Evolutionary conservation across 2,329 filamentous ascomycete genomes (phyloP), one percentile per base, ranked within the genome.

Genomic region (Phialophora verrucosa): DNA sequence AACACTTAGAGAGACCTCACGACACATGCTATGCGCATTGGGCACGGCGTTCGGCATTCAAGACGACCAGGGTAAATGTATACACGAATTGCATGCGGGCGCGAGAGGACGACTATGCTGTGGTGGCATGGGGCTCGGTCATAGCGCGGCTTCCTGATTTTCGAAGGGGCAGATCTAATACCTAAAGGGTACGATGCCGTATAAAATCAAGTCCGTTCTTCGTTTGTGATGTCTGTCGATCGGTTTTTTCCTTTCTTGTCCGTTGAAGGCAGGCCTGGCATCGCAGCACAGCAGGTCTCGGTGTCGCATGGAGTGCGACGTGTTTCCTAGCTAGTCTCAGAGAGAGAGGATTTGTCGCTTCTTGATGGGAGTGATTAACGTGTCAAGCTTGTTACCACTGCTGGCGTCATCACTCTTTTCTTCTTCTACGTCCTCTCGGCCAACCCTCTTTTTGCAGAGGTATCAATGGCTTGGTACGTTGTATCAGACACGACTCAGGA

Each of bases 1-100:
- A 98, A 98, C 76, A 88, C 85, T 79, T 87, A 75, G 23, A 35
- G 38, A 44, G 38, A 44, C 25, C 10, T 51, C 25, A 17, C 1
- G 25, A 11, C 49, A 7, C 47, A 29, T 14, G 6, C 35, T 58
- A 42, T 8, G 23, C 56, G 62, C 62, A 63, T 64, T 27, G 6
- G n/a, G 12, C 29, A 50, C 32, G 63, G 63, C 51, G 63, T 62
- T 56, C 23, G 14, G 42, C 12, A 32, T 57, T 51, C 47, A 31
- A 29, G 23, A 57, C 42, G 47, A 32, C n/a, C 17, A 57, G 29
- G 50, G 29, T 32, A 31, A 32, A 59, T n/a, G 57, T 29, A 59
- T 50, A 49, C 31, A 59, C 57, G 57, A 23, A 12, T 51, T 51
- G 49, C 25, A 51, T 44, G 38, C 38, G 38, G 7, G 38, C 17